Evolutionary conservation across 352 stramenopile genomes (phyloP), one percentile per base, ranked within the genome.

Genomic region (Elongisporangium anandrum): DNA sequence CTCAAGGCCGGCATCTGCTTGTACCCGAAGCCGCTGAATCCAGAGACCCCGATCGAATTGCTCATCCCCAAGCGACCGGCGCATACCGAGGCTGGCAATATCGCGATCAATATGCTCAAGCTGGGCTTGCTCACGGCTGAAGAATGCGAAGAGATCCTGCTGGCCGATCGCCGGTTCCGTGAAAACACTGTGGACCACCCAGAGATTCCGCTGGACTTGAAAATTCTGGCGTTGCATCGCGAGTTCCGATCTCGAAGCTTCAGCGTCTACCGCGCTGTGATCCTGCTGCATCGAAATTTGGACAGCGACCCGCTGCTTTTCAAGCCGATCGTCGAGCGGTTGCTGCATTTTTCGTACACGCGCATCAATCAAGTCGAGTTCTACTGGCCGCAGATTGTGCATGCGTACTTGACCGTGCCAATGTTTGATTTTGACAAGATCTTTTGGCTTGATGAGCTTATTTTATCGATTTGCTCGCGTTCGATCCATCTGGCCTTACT

Each of bases 291-390:
- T 59, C 85, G 88, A 22, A 74, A 96, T 55, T 64, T 95, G 60
- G 85, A 96, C 59, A 93, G 79, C 62, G 85, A 93, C 50, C 85
- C 88, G 23, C 65, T 95, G 34, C 52, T 95, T 5, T 95, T 95
- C 66, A 94, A 95, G 66, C 87, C 85, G 34, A 92, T 94, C 45
- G 81, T 94, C 51, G 85, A 94, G 57, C 87, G 87, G 23, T 54
- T 95, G 54, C 66, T 92, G 5, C 78, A 94, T 34, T 94, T 94
- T 61, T 93, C 85, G 47, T 94, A 94, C 71, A 90, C 85, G 23
- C 76, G 87, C 21, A 94, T 96, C 65, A 95, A 95, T 60, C 82
- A 97, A 68, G 83, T 97, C 50, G 89, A 97, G 63, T 96, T 97
- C 60, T 96, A 96, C 63, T 95, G 86, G 81, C 88, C 87, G 17